A percentile compares a stretch with the other conserved stretches of the same genome.
phyloP scores from a whole-genome alignment of 352 stramenopile species.

The Phytophthora pini region DNA sequence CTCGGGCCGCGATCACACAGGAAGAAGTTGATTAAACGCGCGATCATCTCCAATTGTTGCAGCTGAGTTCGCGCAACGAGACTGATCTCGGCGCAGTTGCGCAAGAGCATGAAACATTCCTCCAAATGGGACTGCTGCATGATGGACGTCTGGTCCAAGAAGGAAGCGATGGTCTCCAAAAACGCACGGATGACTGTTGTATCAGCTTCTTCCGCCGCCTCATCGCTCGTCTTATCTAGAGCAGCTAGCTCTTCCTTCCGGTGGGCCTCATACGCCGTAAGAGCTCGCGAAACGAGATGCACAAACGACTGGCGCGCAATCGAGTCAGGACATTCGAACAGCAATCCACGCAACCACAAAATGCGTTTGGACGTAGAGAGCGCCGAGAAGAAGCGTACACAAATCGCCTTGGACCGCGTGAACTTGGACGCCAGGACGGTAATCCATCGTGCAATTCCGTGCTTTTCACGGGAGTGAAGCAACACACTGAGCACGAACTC shows the following conservation, averaged over 20 bases:
- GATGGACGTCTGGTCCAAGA: conserved; percentile 78
- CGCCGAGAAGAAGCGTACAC: conserved; percentile 69
- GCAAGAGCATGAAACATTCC: conserved; percentile 87
- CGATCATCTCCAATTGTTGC: conserved; percentile 74
- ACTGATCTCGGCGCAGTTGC: conserved; percentile 77
- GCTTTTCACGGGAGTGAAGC: conserved; percentile 89
- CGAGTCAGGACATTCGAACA: conserved; percentile 88
- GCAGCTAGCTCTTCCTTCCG: conserved; percentile 44
- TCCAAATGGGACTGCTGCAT: conserved; percentile 86
- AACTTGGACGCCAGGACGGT: conserved; percentile 81
- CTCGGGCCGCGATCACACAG: conserved; percentile 70
- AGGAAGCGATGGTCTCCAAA: conserved; percentile 58
- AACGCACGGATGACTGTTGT: conserved; percentile 44
- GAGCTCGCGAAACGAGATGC: conserved; percentile 74
- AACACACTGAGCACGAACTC: conserved; percentile 91
- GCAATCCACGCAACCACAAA: conserved; percentile 66
- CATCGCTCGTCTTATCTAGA: conserved; percentile 23
- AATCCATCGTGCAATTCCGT: conserved; percentile 87
- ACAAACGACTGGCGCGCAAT: conserved; percentile 90
- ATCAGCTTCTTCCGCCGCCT: conserved; percentile 32
- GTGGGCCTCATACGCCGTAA: conserved; percentile 74
- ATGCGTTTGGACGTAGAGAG: conserved; percentile 62
- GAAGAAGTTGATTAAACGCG: conserved; percentile 85
- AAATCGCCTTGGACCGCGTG: conserved; percentile 70
- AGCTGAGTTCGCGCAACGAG: conserved; percentile 55